phyloP scores from a whole-genome alignment of 169 alveolate species.

The Plasmodium relictum region DNA sequence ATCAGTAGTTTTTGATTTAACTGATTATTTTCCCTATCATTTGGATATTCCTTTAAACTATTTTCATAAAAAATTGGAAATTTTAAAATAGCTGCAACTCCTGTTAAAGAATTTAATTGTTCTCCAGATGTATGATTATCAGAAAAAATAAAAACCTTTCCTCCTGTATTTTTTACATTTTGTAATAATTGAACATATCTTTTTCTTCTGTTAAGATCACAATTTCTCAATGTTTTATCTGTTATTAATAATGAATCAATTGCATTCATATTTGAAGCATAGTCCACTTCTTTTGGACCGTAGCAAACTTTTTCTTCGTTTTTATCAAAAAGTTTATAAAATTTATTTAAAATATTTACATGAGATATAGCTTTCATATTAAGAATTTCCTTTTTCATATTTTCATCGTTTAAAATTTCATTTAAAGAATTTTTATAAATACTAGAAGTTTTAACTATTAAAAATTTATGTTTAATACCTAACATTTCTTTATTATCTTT shows the following conservation, averaged over 20 bases:
- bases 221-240: conserved; percentile 78
- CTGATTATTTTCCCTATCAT: background rate
- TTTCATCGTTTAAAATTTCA: conserved; percentile 35
- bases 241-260: conserved; percentile 80
- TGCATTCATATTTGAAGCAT: conserved; percentile 78
- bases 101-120: conserved; percentile 80
- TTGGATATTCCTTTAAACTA: background rate
- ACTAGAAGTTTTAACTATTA: conserved; percentile 38
- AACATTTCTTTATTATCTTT: conserved; percentile 33
- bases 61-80: conserved; percentile 28
- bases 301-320: conserved; percentile 45
- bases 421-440: conserved; percentile 38
- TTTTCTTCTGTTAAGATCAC: conserved; percentile 72
- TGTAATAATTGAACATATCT: conserved; percentile 70
- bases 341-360: conserved; percentile 24
- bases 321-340: conserved; percentile 53
- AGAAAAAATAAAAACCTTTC: conserved; percentile 77
- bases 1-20: no score
- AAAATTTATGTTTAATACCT: conserved; percentile 6
- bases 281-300: conserved; percentile 19
- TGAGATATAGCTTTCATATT: conserved; percentile 55
- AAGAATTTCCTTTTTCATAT: conserved; percentile 26
- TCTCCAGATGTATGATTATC: conserved; percentile 84
- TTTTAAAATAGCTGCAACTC: conserved; percentile 82
- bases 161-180: conserved; percentile 79